Base-by-base conservation (phyloP, 352 stramenopile genomes). In the Globisporangium splendens region DNA sequence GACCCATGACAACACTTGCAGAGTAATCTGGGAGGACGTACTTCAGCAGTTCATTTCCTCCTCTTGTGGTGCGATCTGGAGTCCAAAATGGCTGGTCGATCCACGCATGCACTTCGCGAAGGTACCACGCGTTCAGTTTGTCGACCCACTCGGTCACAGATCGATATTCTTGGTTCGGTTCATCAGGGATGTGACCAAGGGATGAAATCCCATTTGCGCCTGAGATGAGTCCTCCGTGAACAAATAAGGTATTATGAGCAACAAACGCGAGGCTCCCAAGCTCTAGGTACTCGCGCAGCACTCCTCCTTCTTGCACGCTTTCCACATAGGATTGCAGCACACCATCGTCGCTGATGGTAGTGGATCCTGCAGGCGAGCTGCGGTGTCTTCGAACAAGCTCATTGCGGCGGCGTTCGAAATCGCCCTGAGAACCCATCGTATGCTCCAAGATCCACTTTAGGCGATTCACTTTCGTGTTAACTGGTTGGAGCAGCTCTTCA, bases 401-500 rank as follows among this genome's bases (percentile, higher is more conserved):
- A 15, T 69, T 44, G 1, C 88, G 77, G 14, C 93, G 83, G 57
- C 86, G 83, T 56, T 96, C 87, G 74, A 97, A 97, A 35, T 96
- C 94, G 15, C 86, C 76, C 17, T 91, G 79, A 28, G 88, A 91
- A 2, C 91, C 93, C 81, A 98, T 92, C 0, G 91, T 98, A 50
- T 96, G 78, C 17, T 93, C 71, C 21, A 98, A 69, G 79, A 97
- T 97, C 74, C 87, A 97, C 56, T 86, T 73, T 35, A 98, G 70
- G 0, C 88, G 82, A 59, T 96, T 94, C 35, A 75, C 72, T 61
- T 88, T 89, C 10, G 82, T 89, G 64, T 95, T 95, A 5, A 66
- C 70, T 15, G 50, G 49, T n/a, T 70, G 50, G 3, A 88, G 46
- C n/a, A 56, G 43, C 53, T 1, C 54, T 20, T 15, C 15, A 20